Conservation (phyloP, 2,329 filamentous ascomycete genomes). For the Boeremia exigua region DNA sequence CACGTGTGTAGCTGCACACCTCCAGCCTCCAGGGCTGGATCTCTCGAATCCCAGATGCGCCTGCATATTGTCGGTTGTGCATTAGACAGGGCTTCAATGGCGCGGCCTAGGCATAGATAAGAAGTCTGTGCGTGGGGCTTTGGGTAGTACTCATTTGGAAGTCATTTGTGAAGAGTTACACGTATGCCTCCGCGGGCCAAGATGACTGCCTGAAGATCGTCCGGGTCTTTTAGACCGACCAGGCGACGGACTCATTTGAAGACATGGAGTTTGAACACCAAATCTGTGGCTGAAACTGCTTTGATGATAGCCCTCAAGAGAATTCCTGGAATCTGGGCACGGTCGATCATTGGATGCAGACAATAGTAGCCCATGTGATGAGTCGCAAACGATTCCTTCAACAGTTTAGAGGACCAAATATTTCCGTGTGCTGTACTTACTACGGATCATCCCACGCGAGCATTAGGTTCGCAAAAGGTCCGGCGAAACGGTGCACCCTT, state of each 20-base stretch:
- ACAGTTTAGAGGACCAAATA: not conserved
- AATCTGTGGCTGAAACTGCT: not conserved
- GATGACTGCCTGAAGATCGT: not conserved
- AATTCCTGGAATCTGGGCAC: not conserved
- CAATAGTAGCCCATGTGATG: not conserved
- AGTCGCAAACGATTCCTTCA: conserved; percentile 1
- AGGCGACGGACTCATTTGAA: not conserved
- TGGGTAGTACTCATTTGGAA: not conserved
- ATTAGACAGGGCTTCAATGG: not conserved
- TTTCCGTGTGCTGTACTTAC: not conserved
- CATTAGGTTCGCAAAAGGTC: not conserved
- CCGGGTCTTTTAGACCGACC: not conserved
- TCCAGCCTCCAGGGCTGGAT: too few species aligned
- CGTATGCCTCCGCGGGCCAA: not conserved
- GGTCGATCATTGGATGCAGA: not conserved
- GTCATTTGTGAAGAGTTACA: not conserved
- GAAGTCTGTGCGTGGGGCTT: not conserved
- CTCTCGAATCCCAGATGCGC: not conserved
- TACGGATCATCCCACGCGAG: not conserved
- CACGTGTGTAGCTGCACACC: not conserved
- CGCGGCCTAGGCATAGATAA: not conserved
- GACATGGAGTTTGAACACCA: not conserved
- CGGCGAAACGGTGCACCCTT: conserved; percentile 4
- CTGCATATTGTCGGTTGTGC: not conserved
- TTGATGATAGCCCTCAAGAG: not conserved